Base-by-base conservation (phyloP, 2,329 filamentous ascomycete species). In the Intubia oerlemansii region DNA sequence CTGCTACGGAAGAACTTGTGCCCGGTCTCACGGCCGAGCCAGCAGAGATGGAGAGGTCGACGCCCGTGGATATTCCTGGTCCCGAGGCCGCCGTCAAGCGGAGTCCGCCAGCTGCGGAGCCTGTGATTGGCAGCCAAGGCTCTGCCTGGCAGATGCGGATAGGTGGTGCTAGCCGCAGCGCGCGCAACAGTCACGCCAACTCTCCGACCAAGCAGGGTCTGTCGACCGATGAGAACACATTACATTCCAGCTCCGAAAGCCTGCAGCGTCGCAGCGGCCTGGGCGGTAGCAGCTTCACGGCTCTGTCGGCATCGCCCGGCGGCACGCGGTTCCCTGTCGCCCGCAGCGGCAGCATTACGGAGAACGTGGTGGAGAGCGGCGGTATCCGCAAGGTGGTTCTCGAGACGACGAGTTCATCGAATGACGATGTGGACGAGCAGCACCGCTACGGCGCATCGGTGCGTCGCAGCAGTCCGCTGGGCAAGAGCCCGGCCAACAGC, bases 371-470 rank as follows among this genome's bases (percentile, higher is more conserved):
- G 32, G 73, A 84, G 42, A 57, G 72, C 3, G 68, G 72, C 31
- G 78, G 78, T 3, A 62, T 82, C 29, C 66, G 68, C 37, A 85
- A 85, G 50, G 66, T 81, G 25, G 66, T 85, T 1, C 55, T 85
- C 10, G 48, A 51, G 34, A 50, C 46, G 6, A 44, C 38, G 3
- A 48, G 44, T 34, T 48, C 47, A 10, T 41, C 41, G 8, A 46
- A 51, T n/a, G 46, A 50, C 8, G 50, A 51, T 4, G 44, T n/a
- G 10, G 25, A 27, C 17, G 9, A 21, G 21, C 14, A 28, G 17
- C 18, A 23, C 22, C 15, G 20, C 12, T 14, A 10, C 20, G 7
- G 6, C 23, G 17, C 28, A 28, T 7, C 32, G 18, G 3, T 27
- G 20, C 12, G 18, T n/a, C 26, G 12, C 13, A 32, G 16, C 26